phyloP scores from a whole-genome alignment of 2,329 filamentous ascomycete genomes.

The Venturia nashicola region DNA sequence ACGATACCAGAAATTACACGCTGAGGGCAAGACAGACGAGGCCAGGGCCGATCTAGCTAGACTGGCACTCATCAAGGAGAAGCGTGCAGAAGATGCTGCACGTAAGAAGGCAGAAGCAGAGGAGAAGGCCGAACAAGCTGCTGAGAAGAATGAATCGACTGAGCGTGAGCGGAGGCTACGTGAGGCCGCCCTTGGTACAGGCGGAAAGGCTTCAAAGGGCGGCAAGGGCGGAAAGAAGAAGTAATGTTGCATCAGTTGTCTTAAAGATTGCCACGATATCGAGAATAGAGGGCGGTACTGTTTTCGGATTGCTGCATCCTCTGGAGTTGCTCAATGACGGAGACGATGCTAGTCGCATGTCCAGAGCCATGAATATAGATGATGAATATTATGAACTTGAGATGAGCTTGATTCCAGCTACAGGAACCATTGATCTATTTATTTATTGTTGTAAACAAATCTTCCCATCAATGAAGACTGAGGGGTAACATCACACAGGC shows the following conservation, averaged over 20 bases:
- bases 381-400: neutral
- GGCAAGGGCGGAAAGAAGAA: constrained; percentile 11
- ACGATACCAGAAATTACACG: constrained; percentile 81
- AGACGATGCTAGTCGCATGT: neutral
- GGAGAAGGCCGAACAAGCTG: constrained; percentile 43
- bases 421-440: neutral
- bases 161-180: constrained; percentile 31
- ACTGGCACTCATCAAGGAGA: constrained; percentile 69
- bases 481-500: neutral
- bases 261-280: neutral
- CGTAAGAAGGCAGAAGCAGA: constrained; percentile 59
- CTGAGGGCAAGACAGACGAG: constrained; percentile 93
- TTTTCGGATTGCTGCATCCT: neutral
- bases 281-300: neutral
- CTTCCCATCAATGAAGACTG: neutral
- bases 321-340: neutral
- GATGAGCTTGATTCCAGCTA: neutral
- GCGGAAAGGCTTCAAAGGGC: constrained; percentile 2
- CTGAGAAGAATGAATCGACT: constrained; percentile 38
- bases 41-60: constrained; percentile 80
- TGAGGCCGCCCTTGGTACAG: constrained; percentile 9
- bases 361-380: neutral
- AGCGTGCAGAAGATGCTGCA: constrained; percentile 71
- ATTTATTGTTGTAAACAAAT: neutral
- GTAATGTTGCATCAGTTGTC: neutral